Evolutionary conservation across 2,329 filamentous ascomycete genomes (phyloP), one percentile per base, ranked within the genome.

Genomic region (Triangularia verruculosa): DNA sequence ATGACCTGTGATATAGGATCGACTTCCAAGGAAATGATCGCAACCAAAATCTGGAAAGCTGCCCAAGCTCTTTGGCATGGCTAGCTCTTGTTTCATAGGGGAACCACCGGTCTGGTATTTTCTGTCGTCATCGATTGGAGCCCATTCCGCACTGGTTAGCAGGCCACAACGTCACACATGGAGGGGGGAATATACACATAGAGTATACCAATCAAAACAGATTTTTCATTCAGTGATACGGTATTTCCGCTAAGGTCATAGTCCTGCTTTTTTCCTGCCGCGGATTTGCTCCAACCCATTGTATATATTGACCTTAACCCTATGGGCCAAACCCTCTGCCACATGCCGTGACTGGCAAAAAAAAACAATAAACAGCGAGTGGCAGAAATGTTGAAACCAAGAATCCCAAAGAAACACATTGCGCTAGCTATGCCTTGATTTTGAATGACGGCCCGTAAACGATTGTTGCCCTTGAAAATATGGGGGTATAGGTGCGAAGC

Each of bases 1-100:
- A 43, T 59, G 30, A 22, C n/a, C 20, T 8, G 27, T 57, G 25
- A 17, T 62, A 62, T 62, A 62, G 59, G 34, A 54, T 63, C 53
- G 32, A 55, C 57, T 65, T 63, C 63, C 63, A 63, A 63, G 63
- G 63, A 47, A 47, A n/a, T 47, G n/a, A 20, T 47, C n/a, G n/a
- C 39, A 17, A 47, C n/a, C 39, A 3, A 47, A 47, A 47, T 20
- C 39, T 8, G 39, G 39, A 47, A 43, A 43, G 34, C 34, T 15
- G 34, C 13, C 34, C 12, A n/a, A 43, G 12, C 27, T 5, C 34
- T 43, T 17, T 20, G 34, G 4, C 55, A 59, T 39, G 56, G n/a
- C 20, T 43, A 15, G 39, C 39, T 20, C n/a, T 22, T 47, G 39
- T 47, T 15, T 47, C 39, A 47, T 6, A 47, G 9, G 9, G 5